A percentile compares a stretch with the other conserved stretches of the same genome.
These are phyloP conservation scores for Xenoacremonium recifei DNA, from an alignment of 2,329 filamentous ascomycete genomes.

Conservation along the genomic window DNA sequence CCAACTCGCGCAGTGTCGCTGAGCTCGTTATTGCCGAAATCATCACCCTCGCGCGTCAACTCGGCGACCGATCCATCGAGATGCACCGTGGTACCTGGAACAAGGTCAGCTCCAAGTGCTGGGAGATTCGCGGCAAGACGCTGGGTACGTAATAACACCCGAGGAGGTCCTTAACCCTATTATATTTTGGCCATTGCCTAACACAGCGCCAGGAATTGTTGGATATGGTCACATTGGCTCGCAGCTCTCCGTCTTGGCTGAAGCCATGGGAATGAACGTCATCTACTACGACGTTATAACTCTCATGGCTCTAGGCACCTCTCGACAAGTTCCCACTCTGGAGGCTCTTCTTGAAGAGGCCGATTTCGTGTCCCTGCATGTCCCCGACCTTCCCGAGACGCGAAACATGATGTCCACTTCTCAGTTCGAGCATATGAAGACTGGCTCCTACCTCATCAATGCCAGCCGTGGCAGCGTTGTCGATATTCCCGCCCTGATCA, in stretches of 20 bases:
- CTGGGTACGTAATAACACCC: constrained; percentile 59
- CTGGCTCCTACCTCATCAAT: constrained; percentile 92
- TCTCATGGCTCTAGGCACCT: constrained; percentile 89
- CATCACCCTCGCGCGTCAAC: constrained; percentile 85
- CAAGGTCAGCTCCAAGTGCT: constrained; percentile 94
- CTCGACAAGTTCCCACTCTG: constrained; percentile 77
- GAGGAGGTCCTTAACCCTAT: too few relatives aligned
- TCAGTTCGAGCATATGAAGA: constrained; percentile 87
- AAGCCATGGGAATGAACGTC: constrained; percentile 97
- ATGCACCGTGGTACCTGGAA: constrained; percentile 96
- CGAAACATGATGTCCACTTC: constrained; percentile 82
- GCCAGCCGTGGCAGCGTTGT: constrained; percentile 92
- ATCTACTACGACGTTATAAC: constrained; percentile 96
- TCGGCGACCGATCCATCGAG: constrained; percentile 90
- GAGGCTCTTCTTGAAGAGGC: constrained; percentile 73
- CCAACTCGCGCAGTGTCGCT: constrained; percentile 94
- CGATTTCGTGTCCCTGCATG: constrained; percentile 93
- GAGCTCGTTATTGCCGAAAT: constrained; percentile 95
- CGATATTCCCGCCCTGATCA: constrained; percentile 87
- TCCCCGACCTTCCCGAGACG: constrained; percentile 90
- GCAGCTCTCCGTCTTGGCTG: constrained; percentile 90
- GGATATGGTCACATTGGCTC: constrained; percentile 98
- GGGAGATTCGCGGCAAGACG: constrained; percentile 98
- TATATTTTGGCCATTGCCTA: constrained; percentile 1
- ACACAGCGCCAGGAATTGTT: constrained; percentile 65